Evolutionary conservation across 2,329 filamentous ascomycete species (phyloP), one percentile per base, ranked within the genome.

Genomic region (Exophiala viscosa): DNA sequence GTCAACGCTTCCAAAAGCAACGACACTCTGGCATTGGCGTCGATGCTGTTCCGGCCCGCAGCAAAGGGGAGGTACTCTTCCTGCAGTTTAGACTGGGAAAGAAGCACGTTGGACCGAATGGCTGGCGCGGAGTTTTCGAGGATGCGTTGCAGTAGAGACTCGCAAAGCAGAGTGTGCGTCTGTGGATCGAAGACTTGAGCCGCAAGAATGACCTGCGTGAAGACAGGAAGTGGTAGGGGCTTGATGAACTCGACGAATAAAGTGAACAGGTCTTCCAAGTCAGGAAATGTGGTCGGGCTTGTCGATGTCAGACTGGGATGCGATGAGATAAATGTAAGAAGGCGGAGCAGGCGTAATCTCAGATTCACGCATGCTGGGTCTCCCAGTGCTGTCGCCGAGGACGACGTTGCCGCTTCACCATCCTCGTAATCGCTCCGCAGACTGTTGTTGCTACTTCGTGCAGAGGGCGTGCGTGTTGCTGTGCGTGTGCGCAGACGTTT

Each of bases 21-120:
- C 1, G 85, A 84, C 34, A 91, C 75, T 66, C 87, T 87, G 23
- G 85, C 84, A 61, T 93, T 91, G 57, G 90, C 86, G 15, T 81
- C 77, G 0, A 79, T 68, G 5, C 75, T 76, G 11, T 78, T 73
- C 0, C 78, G 82, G 53, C 81, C 84, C 1, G 88, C 86, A 0
- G 85, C 75, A 59, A 79, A 83, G 0, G 81, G 81, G 2, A 90
- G 76, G 66, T 83, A 91, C 62, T 83, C 84, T 39, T 74, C 58
- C 54, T 81, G 76, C 15, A 85, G 70, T 13, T 77, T 75, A 0
- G 65, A 44, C 56, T 78, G 75, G 3, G 67, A 76, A 15, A 85
- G 66, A n/a, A 67, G 70, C 20, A 72, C 67, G 8, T 71, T 69
- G 3, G 69, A 67, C 6, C 45, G 46, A 32, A 67, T 70, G 14